A percentile compares a stretch with the other conserved stretches of the same genome.
phyloP scores from a whole-genome alignment of 1,284 basidiomycete species.

The Melampsora americana region DNA sequence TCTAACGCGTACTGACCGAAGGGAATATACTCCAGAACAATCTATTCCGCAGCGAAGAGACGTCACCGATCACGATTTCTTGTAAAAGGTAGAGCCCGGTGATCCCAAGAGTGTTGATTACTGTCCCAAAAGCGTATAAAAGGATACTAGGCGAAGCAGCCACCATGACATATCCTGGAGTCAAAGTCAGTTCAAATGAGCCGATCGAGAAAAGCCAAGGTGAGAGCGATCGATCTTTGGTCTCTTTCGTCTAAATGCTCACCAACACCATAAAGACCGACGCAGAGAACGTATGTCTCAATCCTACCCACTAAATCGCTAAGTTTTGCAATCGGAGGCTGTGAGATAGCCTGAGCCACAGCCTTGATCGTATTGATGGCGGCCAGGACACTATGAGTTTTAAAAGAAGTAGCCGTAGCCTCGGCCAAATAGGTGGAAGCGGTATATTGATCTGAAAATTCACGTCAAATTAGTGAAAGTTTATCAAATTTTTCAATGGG shows the following conservation, averaged over 20 bases:
- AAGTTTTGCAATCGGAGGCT: conserved; percentile 55
- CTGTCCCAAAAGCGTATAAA: conserved; percentile 53
- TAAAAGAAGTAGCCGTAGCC: conserved; percentile 52
- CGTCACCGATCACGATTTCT: conserved; percentile 54
- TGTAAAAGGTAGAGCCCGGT: conserved; percentile 53
- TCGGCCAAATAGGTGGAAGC: conserved; percentile 50
- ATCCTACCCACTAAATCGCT: conserved; percentile 53
- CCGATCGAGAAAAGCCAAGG: neutral
- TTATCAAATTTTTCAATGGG: neutral
- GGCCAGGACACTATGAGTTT: conserved; percentile 52
- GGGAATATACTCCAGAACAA: conserved; percentile 54
- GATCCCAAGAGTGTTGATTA: conserved; percentile 54
- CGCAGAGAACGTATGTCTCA: conserved; percentile 52
- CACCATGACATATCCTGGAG: conserved; percentile 50
- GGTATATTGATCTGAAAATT: conserved; percentile 49
- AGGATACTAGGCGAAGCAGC: conserved; percentile 49
- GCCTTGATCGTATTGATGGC: conserved; percentile 52
- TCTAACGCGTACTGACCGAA: conserved; percentile 48
- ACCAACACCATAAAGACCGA: conserved; percentile 53
- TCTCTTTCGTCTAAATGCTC: neutral
- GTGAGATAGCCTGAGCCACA: conserved; percentile 53
- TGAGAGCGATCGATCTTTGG: no score
- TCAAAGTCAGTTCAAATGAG: neutral
- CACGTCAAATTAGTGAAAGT: neutral
- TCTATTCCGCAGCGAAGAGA: conserved; percentile 52